Evolutionary conservation across 2,329 filamentous ascomycete genomes (phyloP).

Genomic region (Alternaria dauci): DNA sequence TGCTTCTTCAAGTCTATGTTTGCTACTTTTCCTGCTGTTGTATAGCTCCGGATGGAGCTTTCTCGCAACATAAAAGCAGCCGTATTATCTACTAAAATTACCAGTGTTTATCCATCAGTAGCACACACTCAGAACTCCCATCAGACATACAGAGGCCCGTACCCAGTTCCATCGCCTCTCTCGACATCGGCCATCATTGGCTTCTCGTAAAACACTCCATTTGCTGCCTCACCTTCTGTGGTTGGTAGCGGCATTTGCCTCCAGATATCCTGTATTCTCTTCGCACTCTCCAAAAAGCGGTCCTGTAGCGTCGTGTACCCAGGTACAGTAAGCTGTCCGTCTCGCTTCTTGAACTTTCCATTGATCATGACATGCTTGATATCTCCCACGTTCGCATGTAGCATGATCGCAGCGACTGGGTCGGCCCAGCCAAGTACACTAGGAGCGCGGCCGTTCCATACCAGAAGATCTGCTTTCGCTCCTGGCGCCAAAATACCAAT

Average conservation of each 20-base stretch:
- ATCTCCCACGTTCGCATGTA: conserved; percentile 64
- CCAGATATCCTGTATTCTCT: conserved; percentile 32
- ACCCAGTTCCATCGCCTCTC: conserved; percentile 12
- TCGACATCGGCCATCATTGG: conserved; percentile 12
- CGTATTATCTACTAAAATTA: neutral
- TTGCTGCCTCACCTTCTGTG: conserved; percentile 1
- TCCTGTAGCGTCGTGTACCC: conserved; percentile 26
- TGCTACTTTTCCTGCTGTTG: too few species aligned
- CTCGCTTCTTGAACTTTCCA: conserved; percentile 59
- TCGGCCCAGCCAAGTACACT: conserved; percentile 64
- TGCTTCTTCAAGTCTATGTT: neutral
- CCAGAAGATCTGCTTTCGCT: conserved; percentile 64
- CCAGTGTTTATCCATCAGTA: neutral
- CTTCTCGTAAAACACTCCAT: neutral
- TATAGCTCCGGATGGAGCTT: too few species aligned
- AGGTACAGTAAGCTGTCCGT: conserved; percentile 48
- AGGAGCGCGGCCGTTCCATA: conserved; percentile 62
- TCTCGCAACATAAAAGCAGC: too few species aligned
- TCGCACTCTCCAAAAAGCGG: conserved; percentile 31
- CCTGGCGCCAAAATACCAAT: conserved; percentile 60
- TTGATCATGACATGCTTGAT: conserved; percentile 61
- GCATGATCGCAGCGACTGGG: conserved; percentile 64
- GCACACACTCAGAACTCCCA: neutral
- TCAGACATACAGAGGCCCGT: conserved; percentile 10
- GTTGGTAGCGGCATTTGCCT: conserved; percentile 12